These are phyloP conservation scores for Syzygium aromaticum DNA, from an alignment of 345 rosid genomes.

Conservation along the genomic window DNA sequence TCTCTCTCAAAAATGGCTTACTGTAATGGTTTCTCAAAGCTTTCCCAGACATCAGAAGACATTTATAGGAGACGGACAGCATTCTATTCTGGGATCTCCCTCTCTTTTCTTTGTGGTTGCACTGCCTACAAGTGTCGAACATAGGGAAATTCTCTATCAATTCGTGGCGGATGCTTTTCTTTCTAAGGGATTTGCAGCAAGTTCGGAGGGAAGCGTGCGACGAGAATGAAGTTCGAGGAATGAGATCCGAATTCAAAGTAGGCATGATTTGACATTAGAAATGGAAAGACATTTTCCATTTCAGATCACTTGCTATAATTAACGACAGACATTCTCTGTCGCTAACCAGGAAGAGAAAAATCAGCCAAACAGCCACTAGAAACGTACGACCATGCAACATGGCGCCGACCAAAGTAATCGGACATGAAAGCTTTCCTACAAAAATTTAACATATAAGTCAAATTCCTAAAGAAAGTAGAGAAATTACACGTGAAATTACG, in stretches of 20 bases:
- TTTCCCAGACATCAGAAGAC: background rate
- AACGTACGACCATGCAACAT: background rate
- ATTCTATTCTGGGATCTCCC: background rate
- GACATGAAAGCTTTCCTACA: too few species aligned
- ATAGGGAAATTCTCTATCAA: background rate
- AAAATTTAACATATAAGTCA: background rate
- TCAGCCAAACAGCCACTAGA: background rate
- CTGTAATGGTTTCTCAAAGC: background rate
- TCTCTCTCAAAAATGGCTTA: background rate
- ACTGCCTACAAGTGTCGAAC: background rate
- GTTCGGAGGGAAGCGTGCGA: background rate
- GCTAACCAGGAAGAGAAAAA: background rate
- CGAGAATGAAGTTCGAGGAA: background rate
- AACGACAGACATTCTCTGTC: background rate
- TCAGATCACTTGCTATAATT: background rate
- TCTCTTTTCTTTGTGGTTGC: background rate
- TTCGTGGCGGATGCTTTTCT: background rate
- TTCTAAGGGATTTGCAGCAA: background rate
- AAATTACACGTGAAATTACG: background rate
- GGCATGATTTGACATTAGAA: background rate
- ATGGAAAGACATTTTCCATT: background rate
- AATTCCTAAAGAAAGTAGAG: background rate
- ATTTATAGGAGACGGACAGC: background rate
- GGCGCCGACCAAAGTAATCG: background rate
- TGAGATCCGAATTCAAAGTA: background rate